Conservation (phyloP, 208 protist genomes). For the Crithidia brevicula region DNA sequence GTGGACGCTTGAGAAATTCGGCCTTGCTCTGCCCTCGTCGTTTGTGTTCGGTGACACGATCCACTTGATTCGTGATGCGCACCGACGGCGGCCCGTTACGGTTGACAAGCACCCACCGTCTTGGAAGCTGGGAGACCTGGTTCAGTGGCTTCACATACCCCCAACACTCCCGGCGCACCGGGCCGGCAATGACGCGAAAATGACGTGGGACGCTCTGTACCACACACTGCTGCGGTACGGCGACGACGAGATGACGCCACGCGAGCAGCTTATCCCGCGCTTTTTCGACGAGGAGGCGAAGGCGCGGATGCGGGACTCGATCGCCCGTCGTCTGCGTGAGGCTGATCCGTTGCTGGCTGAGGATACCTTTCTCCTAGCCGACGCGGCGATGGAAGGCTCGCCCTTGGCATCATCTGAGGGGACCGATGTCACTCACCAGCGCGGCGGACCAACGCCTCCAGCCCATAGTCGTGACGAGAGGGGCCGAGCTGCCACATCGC, state of each 20-base stretch:
- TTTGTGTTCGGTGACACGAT: conserved; percentile 91
- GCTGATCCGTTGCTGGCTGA: conserved; percentile 5
- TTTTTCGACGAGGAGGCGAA: conserved; percentile 90
- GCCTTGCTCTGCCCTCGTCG: conserved; percentile 55
- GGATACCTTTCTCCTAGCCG: conserved; percentile 34
- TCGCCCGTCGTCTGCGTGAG: not conserved
- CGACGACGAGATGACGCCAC: conserved; percentile 85
- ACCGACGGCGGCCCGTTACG: conserved; percentile 88
- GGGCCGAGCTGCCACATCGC: not conserved
- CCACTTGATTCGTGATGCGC: conserved; percentile 86
- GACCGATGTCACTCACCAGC: not conserved
- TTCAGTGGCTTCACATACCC: conserved; percentile 87
- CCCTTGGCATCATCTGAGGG: not conserved
- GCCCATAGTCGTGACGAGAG: not conserved
- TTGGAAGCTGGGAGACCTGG: conserved; percentile 80
- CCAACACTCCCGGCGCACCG: conserved; percentile 77
- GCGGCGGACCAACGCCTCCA: not conserved
- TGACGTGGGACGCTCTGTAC: conserved; percentile 91
- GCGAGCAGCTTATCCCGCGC: conserved; percentile 85
- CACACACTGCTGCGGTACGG: conserved; percentile 90
- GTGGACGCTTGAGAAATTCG: conserved; percentile 79
- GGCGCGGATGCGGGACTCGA: conserved; percentile 49
- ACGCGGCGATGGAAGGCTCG: conserved; percentile 4
- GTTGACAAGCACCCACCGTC: conserved; percentile 87
- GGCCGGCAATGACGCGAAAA: conserved; percentile 87